phyloP scores from a whole-genome alignment of 1,139 yeast species.

The Taphrina communis region DNA sequence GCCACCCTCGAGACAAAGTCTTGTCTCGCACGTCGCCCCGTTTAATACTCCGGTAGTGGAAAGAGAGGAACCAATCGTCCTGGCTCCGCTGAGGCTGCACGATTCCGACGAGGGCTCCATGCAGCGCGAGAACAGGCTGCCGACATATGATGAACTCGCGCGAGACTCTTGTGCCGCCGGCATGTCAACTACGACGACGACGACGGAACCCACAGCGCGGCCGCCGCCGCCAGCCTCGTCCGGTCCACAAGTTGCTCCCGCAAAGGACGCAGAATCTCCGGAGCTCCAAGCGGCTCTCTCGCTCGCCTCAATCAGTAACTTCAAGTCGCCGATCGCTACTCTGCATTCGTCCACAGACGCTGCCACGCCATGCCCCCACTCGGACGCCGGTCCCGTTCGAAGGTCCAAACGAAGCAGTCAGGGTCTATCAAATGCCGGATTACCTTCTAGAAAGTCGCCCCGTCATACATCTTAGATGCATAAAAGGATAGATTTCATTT shows the following conservation, averaged over 20 bases:
- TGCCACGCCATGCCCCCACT: neutral
- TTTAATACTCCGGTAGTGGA: neutral
- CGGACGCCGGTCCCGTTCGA: neutral
- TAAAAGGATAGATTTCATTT: neutral
- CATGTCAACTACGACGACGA: neutral
- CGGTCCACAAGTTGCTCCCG: neutral
- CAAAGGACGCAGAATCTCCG: constrained; percentile 7
- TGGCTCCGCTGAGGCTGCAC: constrained; percentile 12
- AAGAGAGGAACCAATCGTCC: constrained; percentile 1
- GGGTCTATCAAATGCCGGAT: neutral
- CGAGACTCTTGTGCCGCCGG: constrained; percentile 2
- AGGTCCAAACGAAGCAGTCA: neutral
- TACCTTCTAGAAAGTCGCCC: constrained; percentile 8
- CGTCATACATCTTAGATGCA: neutral
- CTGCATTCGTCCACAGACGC: neutral
- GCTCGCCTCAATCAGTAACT: constrained; percentile 11
- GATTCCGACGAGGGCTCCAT: neutral
- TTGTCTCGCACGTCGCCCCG: neutral
- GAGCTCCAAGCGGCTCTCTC: constrained; percentile 24
- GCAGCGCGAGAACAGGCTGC: neutral
- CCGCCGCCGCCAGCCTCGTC: neutral
- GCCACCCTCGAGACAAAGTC: neutral
- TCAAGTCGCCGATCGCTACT: neutral
- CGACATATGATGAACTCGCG: constrained; percentile 8
- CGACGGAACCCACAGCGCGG: constrained; percentile 1